Base-by-base conservation (phyloP, 169 alveolate genomes). In the Haemoproteus tartakovskyi region DNA sequence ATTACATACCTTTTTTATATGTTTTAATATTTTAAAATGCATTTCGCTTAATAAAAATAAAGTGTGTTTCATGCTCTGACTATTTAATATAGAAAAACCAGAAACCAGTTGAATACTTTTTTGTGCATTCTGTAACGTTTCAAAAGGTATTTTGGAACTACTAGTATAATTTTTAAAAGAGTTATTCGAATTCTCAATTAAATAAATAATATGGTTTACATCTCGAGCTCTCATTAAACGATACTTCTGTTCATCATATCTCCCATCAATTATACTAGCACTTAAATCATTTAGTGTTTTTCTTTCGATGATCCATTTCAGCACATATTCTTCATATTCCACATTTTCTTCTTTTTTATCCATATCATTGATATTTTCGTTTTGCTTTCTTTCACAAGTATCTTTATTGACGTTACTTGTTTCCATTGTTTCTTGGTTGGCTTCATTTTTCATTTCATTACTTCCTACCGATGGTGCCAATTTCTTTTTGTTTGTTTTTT, bases 291-390 rank as follows among this genome's bases (percentile, higher is more conserved):
- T 78, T 12, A 91, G 67, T 3, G 95, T 90, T 40, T 91, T 91
- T 16, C 95, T 67, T 62, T 91, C 95, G 14, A 91, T 59, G 9
- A 91, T 87, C 95, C 95, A 91, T 22, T 89, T 93, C 19, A 91
- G 54, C 16, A 91, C 92, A 50, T 47, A 88, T 21, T 79, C 81
- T 40, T 88, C 91, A 16, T 70, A 82, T 18, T 87, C 62, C 5
- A 79, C 61, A 30, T 86, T 62, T 22, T 43, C 74, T 11, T 56
- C 89, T 2, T 21, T 43, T 12, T 19, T 60, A 50, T 19, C 43
- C 8, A 60, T 51, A 11, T 47, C 52, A 0, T 61, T 47, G 56
- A 46, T n/a, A 16, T 46, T 14, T 46, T 19, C 6, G 38, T 48
- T 56, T 30, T 33, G 21, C 14, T 26, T 26, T 61, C 50, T 22